Base-by-base conservation (phyloP, 202 grass and related monocot species). In the Zoysia matrella region DNA sequence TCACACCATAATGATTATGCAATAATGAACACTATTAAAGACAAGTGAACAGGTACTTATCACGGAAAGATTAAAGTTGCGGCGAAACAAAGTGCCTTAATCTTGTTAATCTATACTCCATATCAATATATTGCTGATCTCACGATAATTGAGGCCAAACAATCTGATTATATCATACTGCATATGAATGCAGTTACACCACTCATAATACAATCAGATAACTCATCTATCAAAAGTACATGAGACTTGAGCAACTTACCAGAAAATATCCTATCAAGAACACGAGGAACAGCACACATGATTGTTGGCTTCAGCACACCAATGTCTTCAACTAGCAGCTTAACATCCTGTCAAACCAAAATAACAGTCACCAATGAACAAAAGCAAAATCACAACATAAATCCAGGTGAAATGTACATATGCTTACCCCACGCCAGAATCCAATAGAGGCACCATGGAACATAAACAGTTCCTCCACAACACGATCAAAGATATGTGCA, bases 401-500 rank as follows among this genome's bases (percentile, higher is more conserved):
- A 83, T 66, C 60, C 45, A 77, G 8, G 55, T 80, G 57, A 74
- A 62, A 62, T 36, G 43, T 76, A 82, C 6, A 44, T 8, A 57
- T 73, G 39, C 79, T 83, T 92, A 99, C 96, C 87, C 96, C 96
- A 41, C 83, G 87, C 96, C 96, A 99, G 86, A 99, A 99, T 90
- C 96, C 96, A 87, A 98, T 93, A 72, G 93, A 95, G n/a, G 90
- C 92, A 60, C 92, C 90, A 85, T 89, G 89, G 86, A 87, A 95
- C 69, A 99, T 99, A 81, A 99, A 92, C 80, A 99, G 40, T 78
- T 99, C 96, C 87, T 99, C 96, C 69, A 99, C 86, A 44, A 88
- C 96, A 47, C 96, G 91, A 64, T 95, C 96, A 81, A 99, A 99
- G 49, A 99, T 95, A 87, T 99, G 96, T 7, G 96, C 96, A 61